phyloP scores from a whole-genome alignment of 2,329 filamentous ascomycete species.

The Penicillium polonicum region DNA sequence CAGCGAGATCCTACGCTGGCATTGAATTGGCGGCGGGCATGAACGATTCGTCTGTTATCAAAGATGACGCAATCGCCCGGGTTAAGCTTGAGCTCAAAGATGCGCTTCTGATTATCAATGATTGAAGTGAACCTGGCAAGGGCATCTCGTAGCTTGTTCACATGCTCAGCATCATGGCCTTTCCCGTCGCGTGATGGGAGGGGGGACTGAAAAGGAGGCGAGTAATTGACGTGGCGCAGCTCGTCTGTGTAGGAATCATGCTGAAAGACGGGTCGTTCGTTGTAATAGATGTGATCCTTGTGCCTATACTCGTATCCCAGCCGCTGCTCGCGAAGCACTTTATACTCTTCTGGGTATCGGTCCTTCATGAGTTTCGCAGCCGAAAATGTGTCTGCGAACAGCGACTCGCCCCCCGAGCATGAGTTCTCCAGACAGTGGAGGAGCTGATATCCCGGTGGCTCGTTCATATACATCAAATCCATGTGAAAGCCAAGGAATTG shows the following conservation, averaged over 20 bases:
- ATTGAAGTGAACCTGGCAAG: constrained; percentile 58
- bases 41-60: constrained; percentile 80
- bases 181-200: constrained; percentile 24
- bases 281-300: constrained; percentile 62
- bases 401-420: constrained; percentile 74
- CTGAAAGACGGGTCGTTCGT: constrained; percentile 57
- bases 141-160: constrained; percentile 39
- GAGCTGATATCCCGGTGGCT: constrained; percentile 78
- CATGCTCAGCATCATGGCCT: not conserved
- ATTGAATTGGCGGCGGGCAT: constrained; percentile 77
- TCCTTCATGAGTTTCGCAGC: constrained; percentile 48
- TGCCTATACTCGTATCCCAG: constrained; percentile 69
- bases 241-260: constrained; percentile 16
- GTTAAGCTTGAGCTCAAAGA: constrained; percentile 70
- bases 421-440: constrained; percentile 86
- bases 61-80: constrained; percentile 92
- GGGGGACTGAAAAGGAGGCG: constrained; percentile 75
- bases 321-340: constrained; percentile 42
- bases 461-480: constrained; percentile 82
- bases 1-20: constrained; percentile 64
- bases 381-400: constrained; percentile 75
- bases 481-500: constrained; percentile 84
- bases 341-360: constrained; percentile 14
- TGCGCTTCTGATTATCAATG: constrained; percentile 56
- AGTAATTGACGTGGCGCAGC: constrained; percentile 61